These are phyloP conservation scores for Thraustotheca clavata DNA, from an alignment of 352 stramenopile genomes.

Conservation along the genomic window DNA sequence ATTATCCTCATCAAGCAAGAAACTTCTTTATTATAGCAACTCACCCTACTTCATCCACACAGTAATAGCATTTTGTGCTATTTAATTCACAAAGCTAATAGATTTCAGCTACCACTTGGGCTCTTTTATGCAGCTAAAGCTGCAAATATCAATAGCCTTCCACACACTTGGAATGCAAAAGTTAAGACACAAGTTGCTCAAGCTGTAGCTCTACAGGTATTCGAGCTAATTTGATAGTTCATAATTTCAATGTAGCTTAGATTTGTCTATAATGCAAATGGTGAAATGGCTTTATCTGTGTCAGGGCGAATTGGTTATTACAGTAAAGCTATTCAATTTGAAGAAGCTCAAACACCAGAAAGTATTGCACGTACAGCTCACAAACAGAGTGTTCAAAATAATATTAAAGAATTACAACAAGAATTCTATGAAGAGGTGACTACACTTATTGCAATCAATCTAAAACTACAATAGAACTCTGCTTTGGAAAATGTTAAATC, in stretches of 20 bases:
- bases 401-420: neutral
- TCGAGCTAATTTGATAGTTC: neutral
- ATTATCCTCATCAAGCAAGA: conserved; percentile 43
- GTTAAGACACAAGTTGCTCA: conserved; percentile 5
- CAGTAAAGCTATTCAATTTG: neutral
- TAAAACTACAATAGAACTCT: neutral
- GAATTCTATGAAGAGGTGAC: neutral
- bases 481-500: neutral
- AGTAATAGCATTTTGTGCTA: neutral
- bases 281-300: conserved; percentile 8
- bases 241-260: neutral
- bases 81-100: neutral
- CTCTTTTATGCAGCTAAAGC: conserved; percentile 1
- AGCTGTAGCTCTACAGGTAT: neutral
- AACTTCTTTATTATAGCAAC: conserved; percentile 49
- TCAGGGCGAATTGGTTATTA: conserved; percentile 3
- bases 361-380: neutral
- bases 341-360: conserved; percentile 1
- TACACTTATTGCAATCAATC: neutral
- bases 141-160: neutral
- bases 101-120: conserved; percentile 3
- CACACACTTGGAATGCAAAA: conserved; percentile 3
- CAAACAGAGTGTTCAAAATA: neutral
- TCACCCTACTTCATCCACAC: conserved; percentile 29
- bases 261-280: neutral